These are phyloP conservation scores for Gossypium anomalum DNA, from an alignment of 345 rosid species.

Conservation along the genomic window DNA sequence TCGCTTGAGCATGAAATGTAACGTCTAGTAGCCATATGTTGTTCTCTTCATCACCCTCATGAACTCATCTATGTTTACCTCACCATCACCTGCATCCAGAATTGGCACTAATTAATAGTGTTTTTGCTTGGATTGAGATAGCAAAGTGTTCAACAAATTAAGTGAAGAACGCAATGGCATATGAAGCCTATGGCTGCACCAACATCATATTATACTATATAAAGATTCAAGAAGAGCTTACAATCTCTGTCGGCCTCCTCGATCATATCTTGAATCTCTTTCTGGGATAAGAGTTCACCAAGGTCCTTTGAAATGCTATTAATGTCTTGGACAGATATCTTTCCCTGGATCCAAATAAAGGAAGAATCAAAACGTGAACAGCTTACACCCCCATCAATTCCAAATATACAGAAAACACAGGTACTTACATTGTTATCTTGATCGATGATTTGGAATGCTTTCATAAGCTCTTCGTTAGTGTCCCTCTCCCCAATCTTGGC, in stretches of 20 bases:
- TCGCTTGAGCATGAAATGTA: conserved; percentile 11
- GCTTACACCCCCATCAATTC: not conserved
- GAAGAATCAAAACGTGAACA: conserved; percentile 1
- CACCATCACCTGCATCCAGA: conserved; percentile 58
- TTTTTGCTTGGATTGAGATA: not conserved
- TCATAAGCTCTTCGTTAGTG: conserved; percentile 78
- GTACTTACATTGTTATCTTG: conserved; percentile 67
- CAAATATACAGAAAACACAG: conserved; percentile 15
- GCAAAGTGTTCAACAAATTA: not conserved
- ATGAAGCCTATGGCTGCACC: not conserved
- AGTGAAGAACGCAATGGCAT: not conserved
- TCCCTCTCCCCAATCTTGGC: conserved; percentile 96
- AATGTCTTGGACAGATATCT: conserved; percentile 63
- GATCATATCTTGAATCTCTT: conserved; percentile 71
- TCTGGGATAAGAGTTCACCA: conserved; percentile 72
- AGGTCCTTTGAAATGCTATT: conserved; percentile 64
- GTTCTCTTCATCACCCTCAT: conserved; percentile 68
- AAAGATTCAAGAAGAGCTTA: conserved; percentile 30
- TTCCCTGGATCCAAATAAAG: conserved; percentile 40
- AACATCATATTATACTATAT: not conserved
- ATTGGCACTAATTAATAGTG: not conserved
- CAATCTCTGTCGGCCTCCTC: conserved; percentile 77
- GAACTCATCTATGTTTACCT: conserved; percentile 62
- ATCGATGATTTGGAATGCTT: conserved; percentile 78
- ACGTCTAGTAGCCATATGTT: conserved; percentile 37